Conservation (phyloP, 2,329 filamentous ascomycete genomes). For the Plenodomus tracheiphilus region DNA sequence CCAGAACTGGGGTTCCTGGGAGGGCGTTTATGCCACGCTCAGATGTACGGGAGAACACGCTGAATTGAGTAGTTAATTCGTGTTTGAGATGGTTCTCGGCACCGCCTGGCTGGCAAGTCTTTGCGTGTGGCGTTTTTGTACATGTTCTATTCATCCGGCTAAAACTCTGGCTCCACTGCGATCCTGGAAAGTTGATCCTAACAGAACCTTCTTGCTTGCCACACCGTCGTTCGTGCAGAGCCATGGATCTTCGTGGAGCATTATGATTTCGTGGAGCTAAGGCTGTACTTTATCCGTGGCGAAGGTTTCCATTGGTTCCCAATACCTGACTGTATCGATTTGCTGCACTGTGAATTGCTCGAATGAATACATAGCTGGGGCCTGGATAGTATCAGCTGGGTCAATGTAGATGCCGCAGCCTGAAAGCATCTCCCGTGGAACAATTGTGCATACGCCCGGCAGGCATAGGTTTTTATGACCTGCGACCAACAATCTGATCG, state of each 20-base stretch:
- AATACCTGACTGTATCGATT: not conserved
- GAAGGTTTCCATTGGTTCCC: not conserved
- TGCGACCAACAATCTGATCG: too few species aligned
- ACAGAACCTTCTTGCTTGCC: not conserved
- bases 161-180: not conserved
- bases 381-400: not conserved
- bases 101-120: conserved; percentile 5
- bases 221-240: not conserved
- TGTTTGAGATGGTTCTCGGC: not conserved
- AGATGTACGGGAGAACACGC: not conserved
- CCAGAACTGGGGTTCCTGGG: conserved; percentile 1
- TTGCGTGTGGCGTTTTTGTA: not conserved
- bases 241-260: not conserved
- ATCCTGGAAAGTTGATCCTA: not conserved
- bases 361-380: not conserved
- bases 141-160: conserved; percentile 10
- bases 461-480: too few species aligned
- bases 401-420: not conserved
- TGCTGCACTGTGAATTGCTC: not conserved
- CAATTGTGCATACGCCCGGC: too few species aligned
- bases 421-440: not conserved
- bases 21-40: conserved; percentile 1
- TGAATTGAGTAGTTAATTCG: not conserved
- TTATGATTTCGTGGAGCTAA: not conserved
- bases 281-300: not conserved